These are phyloP conservation scores for Komagataea norvegica DNA, from an alignment of 1,139 yeast genomes.

Conservation along the genomic window DNA sequence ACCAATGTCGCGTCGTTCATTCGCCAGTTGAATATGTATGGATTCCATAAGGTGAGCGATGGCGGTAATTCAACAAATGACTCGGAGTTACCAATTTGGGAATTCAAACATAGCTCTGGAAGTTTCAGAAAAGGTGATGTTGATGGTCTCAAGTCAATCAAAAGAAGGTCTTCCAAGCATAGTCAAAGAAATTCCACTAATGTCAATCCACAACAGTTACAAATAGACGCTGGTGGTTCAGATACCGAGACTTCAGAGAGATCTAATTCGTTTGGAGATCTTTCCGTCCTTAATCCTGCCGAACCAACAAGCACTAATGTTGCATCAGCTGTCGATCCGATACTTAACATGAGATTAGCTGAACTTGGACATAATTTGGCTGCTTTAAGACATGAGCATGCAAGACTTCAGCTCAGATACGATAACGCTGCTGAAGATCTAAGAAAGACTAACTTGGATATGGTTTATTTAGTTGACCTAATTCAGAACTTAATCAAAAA, in stretches of 20 bases:
- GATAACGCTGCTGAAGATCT: slow-evolving; percentile 44
- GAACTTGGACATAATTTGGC: slow-evolving; percentile 39
- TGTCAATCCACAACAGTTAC: slow-evolving; percentile 6
- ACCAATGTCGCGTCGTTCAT: slow-evolving; percentile 78
- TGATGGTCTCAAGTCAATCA: slow-evolving; percentile 52
- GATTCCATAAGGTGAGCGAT: slow-evolving; percentile 60
- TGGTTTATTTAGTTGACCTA: slow-evolving; percentile 45
- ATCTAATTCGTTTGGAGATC: slow-evolving; percentile 17
- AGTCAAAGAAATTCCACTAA: slow-evolving; percentile 22
- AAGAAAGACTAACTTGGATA: slow-evolving; percentile 44
- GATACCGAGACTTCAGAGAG: slow-evolving; percentile 24
- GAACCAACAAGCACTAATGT: slow-evolving; percentile 10
- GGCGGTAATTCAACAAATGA: slow-evolving; percentile 25
- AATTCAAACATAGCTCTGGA: slow-evolving; percentile 63
- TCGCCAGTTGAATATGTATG: slow-evolving; percentile 75
- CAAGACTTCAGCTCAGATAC: slow-evolving; percentile 37
- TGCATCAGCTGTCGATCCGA: slow-evolving; percentile 15
- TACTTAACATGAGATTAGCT: slow-evolving; percentile 33
- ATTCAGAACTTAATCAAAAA: slow-evolving; percentile 34
- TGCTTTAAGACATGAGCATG: slow-evolving; percentile 36
- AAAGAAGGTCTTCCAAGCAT: slow-evolving; percentile 59
- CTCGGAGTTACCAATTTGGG: slow-evolving; percentile 45
- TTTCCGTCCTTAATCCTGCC: slow-evolving; percentile 3
- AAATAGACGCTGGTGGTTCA: slow-evolving; percentile 9
- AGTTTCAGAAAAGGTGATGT: slow-evolving; percentile 63